Conservation (phyloP, 2,329 filamentous ascomycete genomes). For the Ophiocordyceps sinensis region DNA sequence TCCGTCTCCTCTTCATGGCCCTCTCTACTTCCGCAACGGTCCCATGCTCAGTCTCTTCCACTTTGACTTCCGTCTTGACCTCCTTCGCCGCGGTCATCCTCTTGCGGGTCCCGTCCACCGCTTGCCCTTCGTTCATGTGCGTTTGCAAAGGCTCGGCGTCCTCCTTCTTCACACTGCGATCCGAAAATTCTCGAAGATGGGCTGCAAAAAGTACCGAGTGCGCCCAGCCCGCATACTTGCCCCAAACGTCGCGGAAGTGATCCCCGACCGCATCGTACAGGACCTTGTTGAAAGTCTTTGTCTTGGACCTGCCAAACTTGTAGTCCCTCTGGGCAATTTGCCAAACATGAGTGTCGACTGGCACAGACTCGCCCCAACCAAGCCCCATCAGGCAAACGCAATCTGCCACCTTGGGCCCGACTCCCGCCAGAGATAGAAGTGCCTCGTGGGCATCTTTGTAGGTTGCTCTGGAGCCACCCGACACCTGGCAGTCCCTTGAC, state of each 20-base stretch:
- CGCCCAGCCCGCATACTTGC: slow-evolving; percentile 89
- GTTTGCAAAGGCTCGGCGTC: not conserved
- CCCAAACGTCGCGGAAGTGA: slow-evolving; percentile 82
- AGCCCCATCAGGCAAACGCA: slow-evolving; percentile 94
- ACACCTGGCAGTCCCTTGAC: slow-evolving; percentile 23
- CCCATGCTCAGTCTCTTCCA: slow-evolving; percentile 9
- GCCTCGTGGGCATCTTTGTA: slow-evolving; percentile 72
- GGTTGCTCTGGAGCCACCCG: slow-evolving; percentile 29
- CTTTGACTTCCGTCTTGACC: slow-evolving; percentile 7
- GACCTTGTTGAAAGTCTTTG: slow-evolving; percentile 70
- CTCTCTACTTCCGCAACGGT: slow-evolving; percentile 9
- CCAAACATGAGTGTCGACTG: slow-evolving; percentile 97
- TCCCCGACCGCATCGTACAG: slow-evolving; percentile 86
- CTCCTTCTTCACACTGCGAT: slow-evolving; percentile 27
- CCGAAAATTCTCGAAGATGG: slow-evolving; percentile 73
- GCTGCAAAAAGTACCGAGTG: slow-evolving; percentile 95
- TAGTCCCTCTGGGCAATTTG: slow-evolving; percentile 96
- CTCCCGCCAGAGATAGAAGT: slow-evolving; percentile 66
- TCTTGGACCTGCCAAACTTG: slow-evolving; percentile 75
- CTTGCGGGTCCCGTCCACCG: slow-evolving; percentile 1
- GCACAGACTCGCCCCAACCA: slow-evolving; percentile 89
- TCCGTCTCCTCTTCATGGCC: slow-evolving; percentile 15
- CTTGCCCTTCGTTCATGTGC: not conserved
- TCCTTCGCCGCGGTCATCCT: slow-evolving; percentile 6
- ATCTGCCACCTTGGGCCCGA: slow-evolving; percentile 93